A percentile compares a stretch with the other conserved stretches of the same genome.
Conservation (phyloP, 163 green algal species). For the Scenedesmus sp. region DNA sequence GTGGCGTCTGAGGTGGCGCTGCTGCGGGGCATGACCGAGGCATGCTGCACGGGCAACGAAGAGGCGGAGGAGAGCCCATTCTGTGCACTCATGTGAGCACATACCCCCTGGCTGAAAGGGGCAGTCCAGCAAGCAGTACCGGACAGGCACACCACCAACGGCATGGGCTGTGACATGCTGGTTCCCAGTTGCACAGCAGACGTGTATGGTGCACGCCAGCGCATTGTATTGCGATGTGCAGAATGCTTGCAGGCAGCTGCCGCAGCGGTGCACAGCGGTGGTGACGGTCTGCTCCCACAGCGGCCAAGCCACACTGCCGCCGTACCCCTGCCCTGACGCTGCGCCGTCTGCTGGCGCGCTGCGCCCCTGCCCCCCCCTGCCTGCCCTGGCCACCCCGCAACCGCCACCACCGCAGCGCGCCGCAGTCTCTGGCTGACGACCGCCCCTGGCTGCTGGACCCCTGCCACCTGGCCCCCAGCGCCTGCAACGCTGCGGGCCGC, state of each 20-base stretch:
- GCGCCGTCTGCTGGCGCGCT: no score
- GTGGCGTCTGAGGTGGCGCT: neutral
- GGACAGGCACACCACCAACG: neutral
- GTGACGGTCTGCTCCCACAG: no score
- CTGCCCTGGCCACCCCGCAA: no score
- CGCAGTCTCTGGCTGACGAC: neutral
- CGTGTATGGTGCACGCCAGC: no score
- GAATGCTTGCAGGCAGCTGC: neutral
- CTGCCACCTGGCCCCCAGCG: slow-evolving; percentile 43
- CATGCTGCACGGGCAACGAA: slow-evolving; percentile 24
- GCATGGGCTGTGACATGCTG: neutral
- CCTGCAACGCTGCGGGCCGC: slow-evolving; percentile 23
- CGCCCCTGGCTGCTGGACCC: slow-evolving; percentile 30
- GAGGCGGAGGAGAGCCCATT: slow-evolving; percentile 15
- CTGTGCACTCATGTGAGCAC: slow-evolving; percentile 42
- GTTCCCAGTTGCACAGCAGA: neutral
- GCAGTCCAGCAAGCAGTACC: neutral
- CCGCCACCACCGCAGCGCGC: slow-evolving; percentile 20
- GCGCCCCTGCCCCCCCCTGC: no score
- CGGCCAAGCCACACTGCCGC: no score
- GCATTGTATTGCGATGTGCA: no score
- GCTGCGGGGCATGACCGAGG: neutral
- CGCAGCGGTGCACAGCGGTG: neutral
- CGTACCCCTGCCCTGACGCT: neutral
- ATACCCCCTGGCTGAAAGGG: neutral